A percentile compares a stretch with the other conserved stretches of the same genome.
Conservation (phyloP, 192 early-diverging fungal species). For the Allomyces javanicus region DNA sequence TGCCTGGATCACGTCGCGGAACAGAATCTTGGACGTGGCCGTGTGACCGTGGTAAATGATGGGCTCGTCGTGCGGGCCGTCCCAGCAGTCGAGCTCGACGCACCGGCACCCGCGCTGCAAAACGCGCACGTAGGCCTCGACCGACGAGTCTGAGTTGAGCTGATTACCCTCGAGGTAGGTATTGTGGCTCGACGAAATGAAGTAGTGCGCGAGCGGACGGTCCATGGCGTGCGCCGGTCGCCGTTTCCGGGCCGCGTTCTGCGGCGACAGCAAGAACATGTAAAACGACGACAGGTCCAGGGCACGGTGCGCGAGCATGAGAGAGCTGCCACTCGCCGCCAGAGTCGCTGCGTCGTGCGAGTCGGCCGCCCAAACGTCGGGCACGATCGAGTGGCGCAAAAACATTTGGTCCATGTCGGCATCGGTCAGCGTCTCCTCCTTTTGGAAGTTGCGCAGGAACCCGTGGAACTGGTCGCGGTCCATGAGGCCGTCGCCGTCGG, state of each 20-base stretch:
- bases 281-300: conserved; percentile 30
- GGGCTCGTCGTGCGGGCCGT: conserved; percentile 56
- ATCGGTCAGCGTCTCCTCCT: conserved; percentile 13
- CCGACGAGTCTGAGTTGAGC: conserved; percentile 49
- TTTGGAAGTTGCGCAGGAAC: conserved; percentile 36
- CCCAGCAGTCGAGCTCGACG: conserved; percentile 84
- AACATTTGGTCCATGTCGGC: neutral
- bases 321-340: neutral
- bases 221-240: conserved; percentile 43
- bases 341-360: too few relatives aligned
- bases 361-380: too few relatives aligned
- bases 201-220: conserved; percentile 56
- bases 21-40: conserved; percentile 55
- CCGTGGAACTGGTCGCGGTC: conserved; percentile 27
- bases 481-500: conserved; percentile 11
- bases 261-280: conserved; percentile 39
- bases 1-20: conserved; percentile 62
- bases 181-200: conserved; percentile 73
- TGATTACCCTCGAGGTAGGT: conserved; percentile 78
- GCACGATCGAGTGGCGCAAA: too few relatives aligned
- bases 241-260: conserved; percentile 28
- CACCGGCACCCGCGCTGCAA: conserved; percentile 72
- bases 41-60: conserved; percentile 69
- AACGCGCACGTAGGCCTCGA: conserved; percentile 73
- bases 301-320: conserved; percentile 14